Base-by-base conservation (phyloP, 139 green algal genomes). In the Parachlorella kessleri region DNA sequence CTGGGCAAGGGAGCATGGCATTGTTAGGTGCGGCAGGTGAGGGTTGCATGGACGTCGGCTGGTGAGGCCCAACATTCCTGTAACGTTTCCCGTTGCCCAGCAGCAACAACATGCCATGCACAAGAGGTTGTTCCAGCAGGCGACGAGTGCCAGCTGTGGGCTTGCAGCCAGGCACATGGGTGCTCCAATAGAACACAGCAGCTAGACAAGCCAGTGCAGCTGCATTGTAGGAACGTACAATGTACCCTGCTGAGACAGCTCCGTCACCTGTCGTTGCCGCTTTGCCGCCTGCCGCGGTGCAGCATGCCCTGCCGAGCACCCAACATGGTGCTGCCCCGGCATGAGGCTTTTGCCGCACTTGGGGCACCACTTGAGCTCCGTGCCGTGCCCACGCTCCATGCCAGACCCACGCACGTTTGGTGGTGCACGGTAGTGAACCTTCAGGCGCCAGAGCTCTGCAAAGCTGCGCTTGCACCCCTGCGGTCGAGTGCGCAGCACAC, bases 341-440 rank as follows among this genome's bases (percentile, higher is more conserved):
- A 94, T 93, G 10, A 97, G 79, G 32, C 84, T 80, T 74, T 93
- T 92, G 28, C 82, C 83, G 68, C 93, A 97, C 74, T 96, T 95
- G 30, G 93, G 93, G 83, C 93, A 97, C 37, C 86, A 85, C 55
- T 83, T 81, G 18, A 97, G 87, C 81, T 97, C 93, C 28, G 79
- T 89, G 35, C 93, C 93, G 72, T 97, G 93, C 10, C 93, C 93
- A 6, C 93, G 84, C 84, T 97, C 93, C 80, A 93, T 94, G 63
- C 93, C 93, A 35, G 78, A 90, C 55, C 93, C 93, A 33, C 93
- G 79, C 33, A 95, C 89, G 70, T 96, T 92, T 6, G 93, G 93
- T 2, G 91, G 86, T n/a, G 93, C 88, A 39, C 91, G 83, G 82
- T 92, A 94, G 78, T 96, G 93, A 1, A 96, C 91, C 71, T 95